phyloP scores from a whole-genome alignment of 805 yeast genomes.

The Wickerhamomyces tratensis region DNA sequence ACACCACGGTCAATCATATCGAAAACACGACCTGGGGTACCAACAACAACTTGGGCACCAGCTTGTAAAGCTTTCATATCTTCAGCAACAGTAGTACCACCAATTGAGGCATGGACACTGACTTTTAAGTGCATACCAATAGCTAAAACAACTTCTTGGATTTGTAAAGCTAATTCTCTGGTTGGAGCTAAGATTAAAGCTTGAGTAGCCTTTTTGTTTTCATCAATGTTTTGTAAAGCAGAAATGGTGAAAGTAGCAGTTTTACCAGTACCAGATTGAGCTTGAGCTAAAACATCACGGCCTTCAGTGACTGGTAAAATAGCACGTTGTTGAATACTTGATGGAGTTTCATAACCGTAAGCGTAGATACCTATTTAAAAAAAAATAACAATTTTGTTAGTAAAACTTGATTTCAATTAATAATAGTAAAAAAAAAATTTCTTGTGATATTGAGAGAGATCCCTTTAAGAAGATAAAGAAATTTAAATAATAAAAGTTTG shows the following conservation, averaged over 20 bases:
- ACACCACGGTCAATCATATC: conserved; percentile 91
- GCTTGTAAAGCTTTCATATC: conserved; percentile 77
- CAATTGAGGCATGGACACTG: conserved; percentile 93
- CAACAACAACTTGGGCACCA: conserved; percentile 91
- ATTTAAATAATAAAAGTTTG: too few species aligned
- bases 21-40: conserved; percentile 96
- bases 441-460: too few species aligned
- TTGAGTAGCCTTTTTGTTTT: conserved; percentile 66
- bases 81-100: conserved; percentile 87
- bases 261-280: conserved; percentile 99
- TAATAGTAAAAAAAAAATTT: too few species aligned
- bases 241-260: conserved; percentile 95
- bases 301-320: conserved; percentile 92
- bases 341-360: conserved; percentile 93
- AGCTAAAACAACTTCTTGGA: conserved; percentile 85
- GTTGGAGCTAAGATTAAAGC: conserved; percentile 95
- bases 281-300: conserved; percentile 95
- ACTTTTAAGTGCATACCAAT: conserved; percentile 87
- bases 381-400: conserved; percentile 2
- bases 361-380: conserved; percentile 58
- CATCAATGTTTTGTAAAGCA: conserved; percentile 67
- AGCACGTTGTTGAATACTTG: conserved; percentile 97
- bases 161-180: conserved; percentile 94
- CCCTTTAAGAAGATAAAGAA: too few species aligned
- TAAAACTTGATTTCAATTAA: not conserved